Base-by-base conservation (phyloP, 106 monocot genomes). In the Dendrobium nobile region DNA sequence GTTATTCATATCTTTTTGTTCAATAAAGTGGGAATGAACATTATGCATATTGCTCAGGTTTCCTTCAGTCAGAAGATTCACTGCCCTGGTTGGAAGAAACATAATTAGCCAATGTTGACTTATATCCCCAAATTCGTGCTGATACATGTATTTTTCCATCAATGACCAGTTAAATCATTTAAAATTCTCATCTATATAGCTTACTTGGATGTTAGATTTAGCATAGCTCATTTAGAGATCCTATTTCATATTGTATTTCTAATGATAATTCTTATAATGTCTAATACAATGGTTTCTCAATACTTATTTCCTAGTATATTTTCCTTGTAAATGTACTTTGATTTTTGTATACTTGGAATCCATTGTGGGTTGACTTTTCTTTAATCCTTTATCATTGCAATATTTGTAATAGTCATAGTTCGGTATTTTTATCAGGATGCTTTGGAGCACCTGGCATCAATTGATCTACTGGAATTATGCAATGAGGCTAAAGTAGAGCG, bases 401-500 rank as follows among this genome's bases (percentile, higher is more conserved):
- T 15, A 44, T 11, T 44, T 74, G 7, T 74, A 17, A 74, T 74
- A 43, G 44, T 74, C 4, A 44, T 74, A 1, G n/a, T 74, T 74
- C 5, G 18, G 28, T 7, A 41, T 74, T 22, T 74, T 74, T 1
- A 22, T 74, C n/a, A 74, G 74, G 74, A 74, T 74, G 94, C 92
- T 67, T 41, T 98, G 88, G 89, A 91, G 64, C 84, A 91, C 27
- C 79, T 98, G 84, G 97, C 97, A 68, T 92, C 89, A 59, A 85
- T 94, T 37, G 94, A 98, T 83, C 82, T 88, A 4, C 86, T 87
- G 79, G 86, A 89, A 22, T 80, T 94, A 74, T 92, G 92, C 81
- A 86, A 88, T 54, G 97, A 98, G 84, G 92, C 97, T 20, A 98
- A 91, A 82, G 70, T 94, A 27, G 97, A 98, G 82, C 87, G 59